Percentiles rank a stretch among this genome's conserved stretches.
phyloP scores from a whole-genome alignment of 495 filamentous ascomycete species.

The Annulohypoxylon moriforme region DNA sequence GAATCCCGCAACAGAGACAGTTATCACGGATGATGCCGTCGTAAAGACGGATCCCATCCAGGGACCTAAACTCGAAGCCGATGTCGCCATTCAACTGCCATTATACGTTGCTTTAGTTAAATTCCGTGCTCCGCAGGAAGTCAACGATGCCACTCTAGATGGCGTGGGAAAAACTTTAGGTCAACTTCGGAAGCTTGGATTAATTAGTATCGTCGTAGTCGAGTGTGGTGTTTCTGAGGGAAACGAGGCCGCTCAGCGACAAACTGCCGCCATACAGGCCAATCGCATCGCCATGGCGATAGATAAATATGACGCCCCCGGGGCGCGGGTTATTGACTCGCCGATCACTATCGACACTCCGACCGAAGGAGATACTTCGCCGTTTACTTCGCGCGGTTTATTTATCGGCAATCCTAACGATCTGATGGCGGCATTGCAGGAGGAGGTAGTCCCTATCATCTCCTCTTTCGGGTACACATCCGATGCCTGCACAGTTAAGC shows the following conservation, averaged over 20 bases:
- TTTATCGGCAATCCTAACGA: constrained; percentile 62
- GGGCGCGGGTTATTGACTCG: constrained; percentile 75
- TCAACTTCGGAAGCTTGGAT: constrained; percentile 82
- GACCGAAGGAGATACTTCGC: constrained; percentile 24
- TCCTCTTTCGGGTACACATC: constrained; percentile 74
- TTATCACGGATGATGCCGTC: constrained; percentile 5
- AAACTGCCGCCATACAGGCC: constrained; percentile 68
- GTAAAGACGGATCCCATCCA: constrained; percentile 31
- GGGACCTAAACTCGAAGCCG: constrained; percentile 65
- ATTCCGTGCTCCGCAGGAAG: constrained; percentile 74
- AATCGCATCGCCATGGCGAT: constrained; percentile 80
- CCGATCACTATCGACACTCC: constrained; percentile 57
- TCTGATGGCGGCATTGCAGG: constrained; percentile 74
- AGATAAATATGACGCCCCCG: constrained; percentile 70
- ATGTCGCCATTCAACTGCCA: constrained; percentile 55
- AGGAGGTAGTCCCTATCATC: constrained; percentile 83
- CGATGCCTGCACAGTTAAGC: constrained; percentile 64
- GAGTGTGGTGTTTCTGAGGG: constrained; percentile 66
- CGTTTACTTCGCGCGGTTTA: constrained; percentile 47
- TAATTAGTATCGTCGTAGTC: constrained; percentile 83
- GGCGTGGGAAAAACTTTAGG: constrained; percentile 86
- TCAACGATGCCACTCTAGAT: constrained; percentile 73
- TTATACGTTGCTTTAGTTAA: constrained; percentile 90
- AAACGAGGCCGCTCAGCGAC: constrained; percentile 41
- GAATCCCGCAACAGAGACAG: constrained; percentile 6